A percentile compares a stretch with the other conserved stretches of the same genome.
Conservation (phyloP, 805 yeast genomes). For the Kluyveromyces nonfermentans region DNA sequence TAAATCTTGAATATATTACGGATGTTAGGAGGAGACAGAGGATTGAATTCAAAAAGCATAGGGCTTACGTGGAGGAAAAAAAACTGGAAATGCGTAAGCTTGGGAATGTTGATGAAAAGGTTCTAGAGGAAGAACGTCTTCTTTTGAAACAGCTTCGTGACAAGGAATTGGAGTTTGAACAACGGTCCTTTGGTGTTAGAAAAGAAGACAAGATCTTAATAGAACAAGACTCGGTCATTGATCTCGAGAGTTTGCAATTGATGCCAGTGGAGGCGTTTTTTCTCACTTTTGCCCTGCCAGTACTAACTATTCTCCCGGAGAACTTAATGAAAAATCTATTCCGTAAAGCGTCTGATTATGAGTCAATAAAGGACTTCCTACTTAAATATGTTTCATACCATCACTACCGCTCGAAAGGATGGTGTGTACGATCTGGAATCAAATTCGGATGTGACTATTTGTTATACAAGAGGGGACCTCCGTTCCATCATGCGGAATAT, state of each 20-base stretch:
- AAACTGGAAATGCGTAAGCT: conserved; percentile 34
- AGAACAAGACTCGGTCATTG: conserved; percentile 19
- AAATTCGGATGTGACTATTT: conserved; percentile 87
- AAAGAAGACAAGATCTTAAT: conserved; percentile 31
- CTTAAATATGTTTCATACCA: conserved; percentile 67
- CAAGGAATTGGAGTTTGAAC: conserved; percentile 15
- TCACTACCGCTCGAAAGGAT: conserved; percentile 79
- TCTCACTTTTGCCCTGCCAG: conserved; percentile 47
- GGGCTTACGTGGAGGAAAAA: conserved; percentile 49
- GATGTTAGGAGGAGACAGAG: conserved; percentile 62
- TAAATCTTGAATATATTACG: conserved; percentile 66
- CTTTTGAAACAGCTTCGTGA: conserved; percentile 26
- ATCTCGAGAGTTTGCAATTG: conserved; percentile 44
- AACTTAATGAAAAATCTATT: conserved; percentile 12
- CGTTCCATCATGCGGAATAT: conserved; percentile 88
- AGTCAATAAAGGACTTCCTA: conserved; percentile 35
- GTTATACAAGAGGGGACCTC: conserved; percentile 86
- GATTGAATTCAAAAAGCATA: conserved; percentile 55
- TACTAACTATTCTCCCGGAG: conserved; percentile 29
- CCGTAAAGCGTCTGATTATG: conserved; percentile 9
- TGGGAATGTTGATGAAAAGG: conserved; percentile 27
- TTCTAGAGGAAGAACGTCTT: conserved; percentile 27
- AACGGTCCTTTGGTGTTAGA: conserved; percentile 14
- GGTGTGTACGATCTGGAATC: conserved; percentile 90
- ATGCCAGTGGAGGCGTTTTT: conserved; percentile 72